phyloP scores from a whole-genome alignment of 257 asterid genomes.

The Paraleonurus japonicus region DNA sequence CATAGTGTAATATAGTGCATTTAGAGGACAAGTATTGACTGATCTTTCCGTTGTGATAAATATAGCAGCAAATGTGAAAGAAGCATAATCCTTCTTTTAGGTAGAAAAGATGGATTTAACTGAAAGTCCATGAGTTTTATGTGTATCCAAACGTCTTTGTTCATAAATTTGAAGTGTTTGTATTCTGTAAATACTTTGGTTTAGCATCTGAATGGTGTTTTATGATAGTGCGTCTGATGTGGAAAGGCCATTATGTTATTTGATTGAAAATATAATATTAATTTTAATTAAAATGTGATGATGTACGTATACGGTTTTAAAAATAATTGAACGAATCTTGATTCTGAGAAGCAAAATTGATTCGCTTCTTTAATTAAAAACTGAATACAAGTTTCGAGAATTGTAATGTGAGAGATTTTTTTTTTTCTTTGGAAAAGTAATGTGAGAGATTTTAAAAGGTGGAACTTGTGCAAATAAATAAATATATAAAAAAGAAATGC shows the following conservation, averaged over 20 bases:
- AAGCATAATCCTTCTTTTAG: neutral
- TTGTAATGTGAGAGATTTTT: too few species aligned
- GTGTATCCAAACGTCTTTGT: neutral
- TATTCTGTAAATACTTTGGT: neutral
- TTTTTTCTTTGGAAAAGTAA: too few species aligned
- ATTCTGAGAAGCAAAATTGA: too few species aligned
- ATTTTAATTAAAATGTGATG: too few species aligned
- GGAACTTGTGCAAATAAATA: too few species aligned
- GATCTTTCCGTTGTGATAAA: neutral
- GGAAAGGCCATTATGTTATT: neutral
- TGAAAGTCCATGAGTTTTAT: neutral
- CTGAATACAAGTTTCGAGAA: too few species aligned
- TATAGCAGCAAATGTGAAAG: neutral
- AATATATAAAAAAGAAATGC: too few species aligned
- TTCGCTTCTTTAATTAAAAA: too few species aligned
- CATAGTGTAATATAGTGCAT: neutral
- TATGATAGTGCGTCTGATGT: neutral
- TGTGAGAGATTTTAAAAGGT: too few species aligned
- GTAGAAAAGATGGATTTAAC: neutral
- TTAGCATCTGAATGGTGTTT: constrained; percentile 1
- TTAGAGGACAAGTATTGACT: neutral
- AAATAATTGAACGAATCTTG: too few species aligned
- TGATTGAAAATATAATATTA: too few species aligned
- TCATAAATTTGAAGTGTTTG: neutral
- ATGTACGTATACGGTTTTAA: too few species aligned